Evolutionary conservation across 169 alveolate genomes (phyloP).

Genomic region (Plasmodium inui): DNA sequence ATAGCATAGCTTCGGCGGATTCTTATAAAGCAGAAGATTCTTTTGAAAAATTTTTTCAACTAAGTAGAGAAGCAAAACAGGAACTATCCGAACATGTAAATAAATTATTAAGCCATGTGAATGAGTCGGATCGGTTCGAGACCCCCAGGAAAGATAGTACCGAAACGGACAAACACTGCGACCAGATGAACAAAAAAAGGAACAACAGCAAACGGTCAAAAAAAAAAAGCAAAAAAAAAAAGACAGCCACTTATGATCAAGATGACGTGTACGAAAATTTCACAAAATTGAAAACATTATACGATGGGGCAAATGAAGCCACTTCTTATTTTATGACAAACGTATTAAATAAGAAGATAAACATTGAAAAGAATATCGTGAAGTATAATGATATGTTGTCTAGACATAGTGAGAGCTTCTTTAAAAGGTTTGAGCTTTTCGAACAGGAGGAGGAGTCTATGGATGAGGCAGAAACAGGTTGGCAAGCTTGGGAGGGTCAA

Average conservation of each 20-base stretch:
- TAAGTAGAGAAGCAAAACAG: slow-evolving; percentile 41
- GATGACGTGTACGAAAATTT: slow-evolving; percentile 1
- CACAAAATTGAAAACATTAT: slow-evolving; percentile 30
- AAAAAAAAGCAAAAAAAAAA: slow-evolving; percentile 11
- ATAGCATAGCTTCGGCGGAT: slow-evolving; percentile 16
- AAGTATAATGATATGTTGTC: slow-evolving; percentile 48
- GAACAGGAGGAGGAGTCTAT: slow-evolving; percentile 19
- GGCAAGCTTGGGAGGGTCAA: background rate
- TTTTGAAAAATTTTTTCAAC: slow-evolving; percentile 33
- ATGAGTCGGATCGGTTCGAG: slow-evolving; percentile 5
- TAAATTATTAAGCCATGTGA: slow-evolving; percentile 11
- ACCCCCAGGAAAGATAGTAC: background rate
- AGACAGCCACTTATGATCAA: background rate
- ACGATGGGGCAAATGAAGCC: slow-evolving; percentile 26
- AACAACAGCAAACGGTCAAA: slow-evolving; percentile 5
- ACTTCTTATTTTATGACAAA: slow-evolving; percentile 32
- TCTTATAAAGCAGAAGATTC: slow-evolving; percentile 8
- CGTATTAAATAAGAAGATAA: slow-evolving; percentile 7
- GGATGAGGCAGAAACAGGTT: background rate
- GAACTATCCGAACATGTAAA: slow-evolving; percentile 71
- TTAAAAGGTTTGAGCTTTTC: slow-evolving; percentile 38
- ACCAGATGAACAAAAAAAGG: slow-evolving; percentile 7
- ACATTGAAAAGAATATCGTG: slow-evolving; percentile 36
- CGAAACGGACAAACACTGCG: background rate
- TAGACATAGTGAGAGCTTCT: slow-evolving; percentile 25